Conservation (phyloP, 1,139 yeast species). For the Candida pseudocylindracea region DNA sequence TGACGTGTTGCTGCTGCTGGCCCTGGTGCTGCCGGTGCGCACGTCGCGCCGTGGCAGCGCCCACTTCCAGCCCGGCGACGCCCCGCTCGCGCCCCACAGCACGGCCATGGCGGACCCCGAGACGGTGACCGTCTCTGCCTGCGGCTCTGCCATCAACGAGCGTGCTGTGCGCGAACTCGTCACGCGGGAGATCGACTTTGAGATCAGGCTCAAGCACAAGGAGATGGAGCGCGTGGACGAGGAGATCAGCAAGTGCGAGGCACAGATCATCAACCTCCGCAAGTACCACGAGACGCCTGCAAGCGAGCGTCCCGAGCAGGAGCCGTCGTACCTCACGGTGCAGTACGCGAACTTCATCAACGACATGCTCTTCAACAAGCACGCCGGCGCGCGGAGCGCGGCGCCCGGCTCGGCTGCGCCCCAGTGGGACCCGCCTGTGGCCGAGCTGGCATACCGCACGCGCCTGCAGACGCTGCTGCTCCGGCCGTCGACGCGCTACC, state of each 20-base stretch:
- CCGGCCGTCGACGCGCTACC: constrained; percentile 15
- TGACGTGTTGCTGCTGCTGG: too few relatives aligned
- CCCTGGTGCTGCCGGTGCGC: too few relatives aligned
- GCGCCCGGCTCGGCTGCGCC: constrained; percentile 1
- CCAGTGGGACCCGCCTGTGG: constrained; percentile 1
- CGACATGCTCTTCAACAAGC: constrained; percentile 9
- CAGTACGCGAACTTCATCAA: constrained; percentile 19
- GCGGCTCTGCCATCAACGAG: too few relatives aligned
- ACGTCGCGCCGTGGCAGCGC: too few relatives aligned
- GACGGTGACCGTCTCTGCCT: too few relatives aligned
- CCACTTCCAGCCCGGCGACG: too few relatives aligned
- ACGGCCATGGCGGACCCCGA: too few relatives aligned
- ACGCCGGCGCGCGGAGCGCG: constrained; percentile 12
- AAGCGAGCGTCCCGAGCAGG: constrained; percentile 12
- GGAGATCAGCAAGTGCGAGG: constrained; percentile 43
- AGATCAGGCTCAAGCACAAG: constrained; percentile 46
- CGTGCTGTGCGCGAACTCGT: background rate
- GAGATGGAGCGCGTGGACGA: constrained; percentile 35
- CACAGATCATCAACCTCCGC: constrained; percentile 29
- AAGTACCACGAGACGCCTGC: constrained; percentile 28
- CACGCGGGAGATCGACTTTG: constrained; percentile 31
- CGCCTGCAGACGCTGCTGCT: constrained; percentile 27
- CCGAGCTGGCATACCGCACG: constrained; percentile 17
- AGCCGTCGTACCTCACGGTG: constrained; percentile 26
- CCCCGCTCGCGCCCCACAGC: too few relatives aligned